Base-by-base conservation (phyloP, 306 rosid species). In the Pterocarpus santalinus region DNA sequence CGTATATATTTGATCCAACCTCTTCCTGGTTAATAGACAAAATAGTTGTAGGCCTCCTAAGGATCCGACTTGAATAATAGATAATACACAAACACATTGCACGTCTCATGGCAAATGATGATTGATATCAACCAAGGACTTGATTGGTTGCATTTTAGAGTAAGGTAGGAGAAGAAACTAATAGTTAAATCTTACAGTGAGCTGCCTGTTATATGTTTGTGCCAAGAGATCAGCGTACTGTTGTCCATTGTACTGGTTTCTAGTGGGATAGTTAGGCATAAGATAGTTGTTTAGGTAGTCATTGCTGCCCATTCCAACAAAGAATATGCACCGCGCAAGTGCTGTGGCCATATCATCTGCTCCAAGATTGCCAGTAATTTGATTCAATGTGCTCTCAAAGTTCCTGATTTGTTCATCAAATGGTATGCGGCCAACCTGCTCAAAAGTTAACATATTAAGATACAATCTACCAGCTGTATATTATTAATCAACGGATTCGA, bases 261-360 rank as follows among this genome's bases (percentile, higher is more conserved):
- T 75, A 6, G 99, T 95, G 11, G 87, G 78, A 67, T 90, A 93
- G 66, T 95, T 95, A 49, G 98, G 99, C 99, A 95, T 95, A 17
- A 95, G 98, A 73, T 93, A 93, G 72, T 93, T 95, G 83, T 95
- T 95, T 2, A 95, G 87, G 86, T 95, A 95, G 89, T 95, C 99
- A 77, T 95, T 95, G 91, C 97, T 91, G 8, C 99, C 99, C 97
- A 95, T 93, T 83, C 96, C 98, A 32, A 95, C 89, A 69, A 91
- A 95, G 88, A 93, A 93, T 11, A 95, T 76, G 82, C 94, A 89
- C 22, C 68, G 75, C 35, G 85, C 87, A 56, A 90, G 88, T 0
- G 75, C 83, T 43, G 69, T 55, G 1, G 89, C 90, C 86, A 89
- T 72, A 22, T 86, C 58, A 7, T 72, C 92, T 11, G 91, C 92